Evolutionary conservation across 2,329 filamentous ascomycete species (phyloP).

Genomic region (Nakataea oryzae): DNA sequence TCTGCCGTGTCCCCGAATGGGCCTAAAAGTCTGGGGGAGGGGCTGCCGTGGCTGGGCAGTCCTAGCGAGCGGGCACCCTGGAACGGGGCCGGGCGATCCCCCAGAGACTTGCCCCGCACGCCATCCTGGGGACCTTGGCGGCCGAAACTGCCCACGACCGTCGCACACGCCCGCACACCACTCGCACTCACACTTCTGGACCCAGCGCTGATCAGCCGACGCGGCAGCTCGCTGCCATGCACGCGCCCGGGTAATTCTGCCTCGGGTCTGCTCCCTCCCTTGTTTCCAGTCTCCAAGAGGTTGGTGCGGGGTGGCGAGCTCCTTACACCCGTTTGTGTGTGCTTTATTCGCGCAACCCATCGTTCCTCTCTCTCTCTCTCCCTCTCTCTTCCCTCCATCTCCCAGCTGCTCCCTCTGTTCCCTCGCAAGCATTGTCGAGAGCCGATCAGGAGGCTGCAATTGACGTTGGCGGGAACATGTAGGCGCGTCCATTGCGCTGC

Average conservation of each 20-base stretch:
- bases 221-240: too few species aligned
- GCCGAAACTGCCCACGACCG: too few species aligned
- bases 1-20: not conserved
- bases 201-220: too few species aligned
- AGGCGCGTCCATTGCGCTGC: not conserved
- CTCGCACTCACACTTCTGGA: too few species aligned
- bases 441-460: not conserved
- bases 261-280: not conserved
- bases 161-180: too few species aligned
- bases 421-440: too few species aligned
- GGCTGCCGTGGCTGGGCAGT: not conserved
- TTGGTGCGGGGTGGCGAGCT: not conserved
- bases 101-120: too few species aligned
- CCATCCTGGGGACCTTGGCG: too few species aligned
- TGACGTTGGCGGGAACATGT: not conserved
- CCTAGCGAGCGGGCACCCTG: too few species aligned
- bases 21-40: not conserved
- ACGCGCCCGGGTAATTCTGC: not conserved
- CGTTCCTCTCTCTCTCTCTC: not conserved
- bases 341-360: not conserved
- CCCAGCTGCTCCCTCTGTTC: too few species aligned
- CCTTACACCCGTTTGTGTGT: not conserved
- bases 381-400: too few species aligned
- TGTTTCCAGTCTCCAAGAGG: not conserved
- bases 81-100: too few species aligned